Percentiles rank a stretch among this genome's conserved stretches.
phyloP scores from a whole-genome alignment of 495 filamentous ascomycete species.

The Lophiotrema nucula region DNA sequence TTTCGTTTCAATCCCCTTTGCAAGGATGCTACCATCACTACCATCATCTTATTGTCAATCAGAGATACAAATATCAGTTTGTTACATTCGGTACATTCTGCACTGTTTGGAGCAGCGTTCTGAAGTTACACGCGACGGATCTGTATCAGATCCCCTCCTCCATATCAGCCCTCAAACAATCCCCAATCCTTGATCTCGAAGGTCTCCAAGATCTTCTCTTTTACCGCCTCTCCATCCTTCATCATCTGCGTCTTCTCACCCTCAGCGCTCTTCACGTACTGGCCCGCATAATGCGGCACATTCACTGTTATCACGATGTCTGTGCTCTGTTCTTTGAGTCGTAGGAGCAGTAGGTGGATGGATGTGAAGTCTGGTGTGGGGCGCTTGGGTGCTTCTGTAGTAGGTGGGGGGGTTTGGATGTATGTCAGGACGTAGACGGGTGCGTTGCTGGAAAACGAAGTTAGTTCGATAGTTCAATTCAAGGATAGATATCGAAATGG shows the following conservation, averaged over 20 bases:
- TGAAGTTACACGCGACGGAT: too few relatives aligned
- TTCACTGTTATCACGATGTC: conserved; percentile 90
- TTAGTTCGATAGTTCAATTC: neutral
- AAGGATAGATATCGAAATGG: too few relatives aligned
- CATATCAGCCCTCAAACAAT: too few relatives aligned
- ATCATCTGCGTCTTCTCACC: conserved; percentile 48
- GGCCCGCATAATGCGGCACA: conserved; percentile 72
- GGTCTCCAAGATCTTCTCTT: conserved; percentile 60
- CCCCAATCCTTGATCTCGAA: conserved; percentile 82
- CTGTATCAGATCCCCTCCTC: too few relatives aligned
- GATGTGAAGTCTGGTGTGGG: conserved; percentile 51
- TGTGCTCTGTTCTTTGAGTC: conserved; percentile 70
- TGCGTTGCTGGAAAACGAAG: conserved; percentile 1
- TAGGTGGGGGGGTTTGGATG: conserved; percentile 15
- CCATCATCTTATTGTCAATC: too few relatives aligned
- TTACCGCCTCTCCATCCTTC: conserved; percentile 58
- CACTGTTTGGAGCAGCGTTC: too few relatives aligned
- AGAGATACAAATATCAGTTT: too few relatives aligned
- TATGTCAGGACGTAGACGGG: conserved; percentile 13
- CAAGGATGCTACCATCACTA: too few relatives aligned
- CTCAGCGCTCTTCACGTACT: conserved; percentile 60
- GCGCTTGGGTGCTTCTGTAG: conserved; percentile 30
- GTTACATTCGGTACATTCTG: too few relatives aligned
- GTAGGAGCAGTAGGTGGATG: conserved; percentile 66
- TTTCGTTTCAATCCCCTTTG: too few relatives aligned